phyloP scores from a whole-genome alignment of 129 eudicot genomes.

The Pseudognaphalium luteoalbum region DNA sequence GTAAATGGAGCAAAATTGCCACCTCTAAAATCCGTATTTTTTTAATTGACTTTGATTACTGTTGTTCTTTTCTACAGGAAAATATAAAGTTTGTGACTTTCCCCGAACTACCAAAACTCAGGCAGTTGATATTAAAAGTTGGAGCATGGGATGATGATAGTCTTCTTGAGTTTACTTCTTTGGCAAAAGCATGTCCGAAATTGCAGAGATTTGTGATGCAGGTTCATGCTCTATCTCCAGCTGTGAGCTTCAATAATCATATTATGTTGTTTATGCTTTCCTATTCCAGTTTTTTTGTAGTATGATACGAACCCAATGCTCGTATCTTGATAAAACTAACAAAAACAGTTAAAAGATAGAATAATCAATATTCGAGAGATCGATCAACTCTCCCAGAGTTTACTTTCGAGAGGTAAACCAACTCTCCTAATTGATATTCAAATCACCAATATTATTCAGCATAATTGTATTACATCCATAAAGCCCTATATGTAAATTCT shows the following conservation, averaged over 20 bases:
- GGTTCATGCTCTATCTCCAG: slow-evolving; percentile 32
- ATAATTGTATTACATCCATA: too few relatives aligned
- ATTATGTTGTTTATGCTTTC: neutral
- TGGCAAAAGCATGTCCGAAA: slow-evolving; percentile 47
- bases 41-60: neutral
- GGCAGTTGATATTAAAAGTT: slow-evolving; percentile 49
- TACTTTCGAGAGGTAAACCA: too few relatives aligned
- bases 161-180: slow-evolving; percentile 51
- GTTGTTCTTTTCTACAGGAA: slow-evolving; percentile 34
- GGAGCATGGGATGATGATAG: slow-evolving; percentile 59
- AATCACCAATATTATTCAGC: too few relatives aligned
- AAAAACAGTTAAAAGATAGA: too few relatives aligned
- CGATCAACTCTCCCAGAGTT: too few relatives aligned
- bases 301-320: too few relatives aligned
- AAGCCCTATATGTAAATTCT: too few relatives aligned
- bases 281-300: too few relatives aligned
- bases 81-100: slow-evolving; percentile 37
- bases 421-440: too few relatives aligned
- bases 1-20: neutral
- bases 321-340: too few relatives aligned
- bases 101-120: slow-evolving; percentile 53
- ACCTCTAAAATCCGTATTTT: neutral
- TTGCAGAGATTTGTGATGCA: slow-evolving; percentile 58
- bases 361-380: too few relatives aligned
- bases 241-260: neutral